Base-by-base conservation (phyloP, 164 flowering plant species). In the Umbilicus rupestris region DNA sequence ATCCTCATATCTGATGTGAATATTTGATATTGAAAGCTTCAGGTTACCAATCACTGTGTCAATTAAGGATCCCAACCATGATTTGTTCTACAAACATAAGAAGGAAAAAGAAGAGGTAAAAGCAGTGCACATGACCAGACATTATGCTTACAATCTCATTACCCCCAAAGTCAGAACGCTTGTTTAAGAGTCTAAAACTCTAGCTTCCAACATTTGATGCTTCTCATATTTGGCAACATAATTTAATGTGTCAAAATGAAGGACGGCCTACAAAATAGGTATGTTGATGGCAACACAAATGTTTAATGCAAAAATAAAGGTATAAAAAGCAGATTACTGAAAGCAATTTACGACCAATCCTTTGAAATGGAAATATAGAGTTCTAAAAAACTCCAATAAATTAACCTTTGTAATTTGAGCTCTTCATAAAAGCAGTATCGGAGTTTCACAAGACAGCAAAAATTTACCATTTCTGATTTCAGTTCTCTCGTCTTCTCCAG, bases 1-100 rank as follows among this genome's bases (percentile, higher is more conserved):
- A 80, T 95, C 99, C 73, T 92, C 99, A 69, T 95, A 95, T 92
- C 99, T 86, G 79, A 95, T 86, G 80, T 95, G 99, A 66, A 95
- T 82, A 80, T 92, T 92, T 44, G 97, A 85, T 68, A 95, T 84
- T 39, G 97, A 90, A 72, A 95, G 97, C 81, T 87, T 95, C 76
- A 95, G 68, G 78, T 95, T 95, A 62, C 99, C 99, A 42, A 95
- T 82, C 66, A 92, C 80, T 10, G 99, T 95, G 82, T 82, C 82
- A 77, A 95, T 81, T 71, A 95, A 74, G 29, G 99, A 95, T 55
- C 99, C 99, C 74, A 95, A 72, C 99, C 99, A 95, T 60, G 99
- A 92, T 70, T 83, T 84, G 70, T 95, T 92, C 99, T 95, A 62
- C 41, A 69, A 70, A 71, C 52, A 65, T 26, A 63, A 74, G 47